These are phyloP conservation scores for Cladosporium colombiae DNA, from an alignment of 2,329 filamentous ascomycete species.

Conservation along the genomic window DNA sequence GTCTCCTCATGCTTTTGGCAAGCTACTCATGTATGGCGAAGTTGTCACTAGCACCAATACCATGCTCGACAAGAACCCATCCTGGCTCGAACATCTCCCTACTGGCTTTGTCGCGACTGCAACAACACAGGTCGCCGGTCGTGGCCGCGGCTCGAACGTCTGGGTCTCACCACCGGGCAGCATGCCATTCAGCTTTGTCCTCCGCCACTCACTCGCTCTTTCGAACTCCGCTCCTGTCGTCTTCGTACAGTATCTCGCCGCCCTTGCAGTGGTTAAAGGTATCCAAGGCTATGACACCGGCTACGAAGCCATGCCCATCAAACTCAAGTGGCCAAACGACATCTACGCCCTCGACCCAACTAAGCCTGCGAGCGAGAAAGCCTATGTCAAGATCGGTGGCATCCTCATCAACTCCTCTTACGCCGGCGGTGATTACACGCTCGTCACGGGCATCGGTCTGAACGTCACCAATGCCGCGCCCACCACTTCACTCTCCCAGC, in stretches of 20 bases:
- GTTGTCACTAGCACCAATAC: conserved; percentile 94
- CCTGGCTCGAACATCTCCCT: conserved; percentile 73
- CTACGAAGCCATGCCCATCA: conserved; percentile 75
- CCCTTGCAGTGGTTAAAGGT: conserved; percentile 81
- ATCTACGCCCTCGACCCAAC: conserved; percentile 55
- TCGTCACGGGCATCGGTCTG: conserved; percentile 78
- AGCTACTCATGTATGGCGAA: conserved; percentile 80
- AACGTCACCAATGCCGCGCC: conserved; percentile 89
- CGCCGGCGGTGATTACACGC: conserved; percentile 72
- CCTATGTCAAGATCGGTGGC: conserved; percentile 90
- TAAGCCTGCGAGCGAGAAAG: conserved; percentile 50
- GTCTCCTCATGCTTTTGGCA: conserved; percentile 68
- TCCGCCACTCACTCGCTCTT: conserved; percentile 77
- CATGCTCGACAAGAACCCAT: conserved; percentile 86
- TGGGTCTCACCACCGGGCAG: conserved; percentile 90
- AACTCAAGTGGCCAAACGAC: conserved; percentile 97
- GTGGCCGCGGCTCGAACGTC: conserved; percentile 87
- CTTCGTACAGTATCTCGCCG: conserved; percentile 91
- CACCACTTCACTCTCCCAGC: conserved; percentile 79
- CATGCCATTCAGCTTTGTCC: conserved; percentile 83
- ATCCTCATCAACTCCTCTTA: conserved; percentile 90
- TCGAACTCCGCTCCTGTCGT: conserved; percentile 75
- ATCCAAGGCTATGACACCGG: conserved; percentile 75
- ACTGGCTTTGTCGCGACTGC: conserved; percentile 86
- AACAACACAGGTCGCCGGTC: conserved; percentile 82